These are phyloP conservation scores for Naematelia aurantialba DNA, from an alignment of 768 basidiomycete genomes.

Conservation along the genomic window DNA sequence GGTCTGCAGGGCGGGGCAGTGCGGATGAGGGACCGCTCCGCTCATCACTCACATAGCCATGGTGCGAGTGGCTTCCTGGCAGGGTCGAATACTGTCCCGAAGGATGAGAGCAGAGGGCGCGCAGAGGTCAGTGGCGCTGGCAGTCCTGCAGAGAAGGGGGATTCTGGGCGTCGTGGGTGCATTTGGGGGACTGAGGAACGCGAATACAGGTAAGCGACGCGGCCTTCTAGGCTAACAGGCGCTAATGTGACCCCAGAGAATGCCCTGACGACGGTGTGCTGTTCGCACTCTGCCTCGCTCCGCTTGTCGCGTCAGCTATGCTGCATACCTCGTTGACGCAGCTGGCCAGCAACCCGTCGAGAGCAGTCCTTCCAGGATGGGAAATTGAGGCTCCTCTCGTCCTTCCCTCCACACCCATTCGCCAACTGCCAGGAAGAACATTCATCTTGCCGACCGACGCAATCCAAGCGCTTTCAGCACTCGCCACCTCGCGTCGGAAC, in stretches of 20 bases:
- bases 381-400: conserved; percentile 68
- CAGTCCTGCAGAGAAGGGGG: conserved; percentile 18
- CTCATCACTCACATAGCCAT: conserved; percentile 4
- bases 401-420: conserved; percentile 53
- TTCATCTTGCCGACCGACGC: conserved; percentile 51
- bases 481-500: conserved; percentile 65
- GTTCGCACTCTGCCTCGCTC: conserved; percentile 77
- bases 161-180: conserved; percentile 33
- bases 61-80: conserved; percentile 5
- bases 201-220: conserved; percentile 41
- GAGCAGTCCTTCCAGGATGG: conserved; percentile 63
- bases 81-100: neutral
- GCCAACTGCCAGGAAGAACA: conserved; percentile 51
- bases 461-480: conserved; percentile 40
- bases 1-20: neutral
- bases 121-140: conserved; percentile 2
- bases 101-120: neutral
- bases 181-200: conserved; percentile 50
- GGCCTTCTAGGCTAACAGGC: neutral
- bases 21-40: conserved; percentile 14
- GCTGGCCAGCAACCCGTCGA: conserved; percentile 35
- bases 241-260: conserved; percentile 55
- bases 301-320: conserved; percentile 70
- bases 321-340: conserved; percentile 56
- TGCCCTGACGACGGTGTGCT: conserved; percentile 79